Evolutionary conservation across 2,329 filamentous ascomycete species (phyloP).

Genomic region (Apiospora rasikravindrae): DNA sequence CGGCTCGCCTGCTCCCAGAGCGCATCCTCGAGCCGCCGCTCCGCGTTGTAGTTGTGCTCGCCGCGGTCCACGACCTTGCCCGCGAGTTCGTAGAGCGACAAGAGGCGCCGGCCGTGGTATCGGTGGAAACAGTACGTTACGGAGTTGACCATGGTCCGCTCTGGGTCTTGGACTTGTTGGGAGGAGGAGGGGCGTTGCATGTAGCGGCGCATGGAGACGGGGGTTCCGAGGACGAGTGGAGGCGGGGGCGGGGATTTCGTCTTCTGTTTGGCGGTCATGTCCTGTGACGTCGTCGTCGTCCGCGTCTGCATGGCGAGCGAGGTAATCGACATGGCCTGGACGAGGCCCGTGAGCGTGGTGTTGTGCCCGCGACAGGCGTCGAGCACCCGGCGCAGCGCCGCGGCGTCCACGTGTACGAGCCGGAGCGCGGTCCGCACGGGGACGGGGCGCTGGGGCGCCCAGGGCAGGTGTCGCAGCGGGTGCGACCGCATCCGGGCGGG

Average conservation of each 20-base stretch:
- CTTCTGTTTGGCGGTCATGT: conserved; percentile 9
- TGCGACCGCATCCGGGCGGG: not conserved
- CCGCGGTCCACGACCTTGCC: not conserved
- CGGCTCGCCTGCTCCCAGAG: conserved; percentile 32
- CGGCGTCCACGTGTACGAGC: conserved; percentile 26
- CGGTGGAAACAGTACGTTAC: conserved; percentile 24
- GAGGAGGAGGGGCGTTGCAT: conserved; percentile 23
- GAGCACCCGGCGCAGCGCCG: conserved; percentile 28
- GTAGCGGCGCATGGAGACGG: conserved; percentile 32
- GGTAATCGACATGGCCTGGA: conserved; percentile 32
- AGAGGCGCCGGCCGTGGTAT: conserved; percentile 11
- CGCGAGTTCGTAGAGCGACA: not conserved
- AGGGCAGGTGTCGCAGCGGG: conserved; percentile 24
- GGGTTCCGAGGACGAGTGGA: conserved; percentile 23
- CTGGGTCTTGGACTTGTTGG: conserved; percentile 20
- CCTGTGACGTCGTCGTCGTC: not conserved
- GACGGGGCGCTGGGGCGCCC: conserved; percentile 31
- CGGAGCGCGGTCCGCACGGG: conserved; percentile 30
- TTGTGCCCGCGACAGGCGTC: conserved; percentile 32
- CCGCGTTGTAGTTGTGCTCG: not conserved
- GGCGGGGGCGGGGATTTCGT: not conserved
- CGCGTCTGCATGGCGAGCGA: conserved; percentile 29
- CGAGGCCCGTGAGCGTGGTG: conserved; percentile 37
- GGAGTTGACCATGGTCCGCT: conserved; percentile 27
- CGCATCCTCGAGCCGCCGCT: conserved; percentile 23